phyloP scores from a whole-genome alignment of 169 alveolate species.

The Plasmodium adleri region DNA sequence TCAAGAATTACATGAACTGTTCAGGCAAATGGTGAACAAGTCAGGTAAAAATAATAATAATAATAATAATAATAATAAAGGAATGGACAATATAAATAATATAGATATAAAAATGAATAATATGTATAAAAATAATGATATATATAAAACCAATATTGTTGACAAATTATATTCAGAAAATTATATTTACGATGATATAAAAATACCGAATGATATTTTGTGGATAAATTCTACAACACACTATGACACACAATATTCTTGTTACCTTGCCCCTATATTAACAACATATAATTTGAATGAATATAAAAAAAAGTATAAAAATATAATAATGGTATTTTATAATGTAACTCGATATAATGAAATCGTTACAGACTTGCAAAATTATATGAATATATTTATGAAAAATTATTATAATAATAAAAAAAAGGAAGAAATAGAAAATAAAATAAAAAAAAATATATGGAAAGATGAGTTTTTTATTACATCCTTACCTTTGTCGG shows the following conservation, averaged over 20 bases:
- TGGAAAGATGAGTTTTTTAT: too few relatives aligned
- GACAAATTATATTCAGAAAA: constrained; percentile 51
- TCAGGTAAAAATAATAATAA: background rate
- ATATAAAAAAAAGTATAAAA: constrained; percentile 48
- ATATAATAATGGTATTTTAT: constrained; percentile 43
- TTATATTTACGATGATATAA: constrained; percentile 21
- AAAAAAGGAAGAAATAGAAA: constrained; percentile 7
- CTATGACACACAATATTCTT: constrained; percentile 15
- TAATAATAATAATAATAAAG: background rate
- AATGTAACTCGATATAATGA: constrained; percentile 18
- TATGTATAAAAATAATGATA: background rate
- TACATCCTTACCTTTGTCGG: constrained; percentile 39
- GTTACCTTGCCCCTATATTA: constrained; percentile 33
- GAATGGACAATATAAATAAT: too few relatives aligned
- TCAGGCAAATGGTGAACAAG: constrained; percentile 11
- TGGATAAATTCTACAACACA: constrained; percentile 39
- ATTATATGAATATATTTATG: constrained; percentile 23
- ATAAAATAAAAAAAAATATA: background rate
- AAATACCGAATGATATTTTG: constrained; percentile 52
- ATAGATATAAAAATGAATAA: too few relatives aligned
- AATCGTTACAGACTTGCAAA: constrained; percentile 24
- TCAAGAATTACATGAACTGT: constrained; percentile 23
- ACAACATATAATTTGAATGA: constrained; percentile 37
- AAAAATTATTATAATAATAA: constrained; percentile 13
- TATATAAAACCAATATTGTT: background rate